phyloP scores from a whole-genome alignment of 176 grass and related monocot genomes.

The Carex kokanica region DNA sequence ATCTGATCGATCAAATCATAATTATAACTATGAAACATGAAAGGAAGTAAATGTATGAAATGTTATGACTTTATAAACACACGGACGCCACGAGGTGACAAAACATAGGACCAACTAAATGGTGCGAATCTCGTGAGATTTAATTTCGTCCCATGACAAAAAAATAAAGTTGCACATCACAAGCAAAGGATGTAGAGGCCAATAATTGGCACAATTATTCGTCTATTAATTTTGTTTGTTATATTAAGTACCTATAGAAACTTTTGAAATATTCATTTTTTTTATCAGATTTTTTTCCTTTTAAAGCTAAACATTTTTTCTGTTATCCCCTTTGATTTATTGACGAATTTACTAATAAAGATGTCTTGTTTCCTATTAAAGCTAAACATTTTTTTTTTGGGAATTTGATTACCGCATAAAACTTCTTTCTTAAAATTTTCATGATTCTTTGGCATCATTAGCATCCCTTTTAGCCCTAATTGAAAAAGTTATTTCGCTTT shows the following conservation, averaged over 20 bases:
- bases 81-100: background rate
- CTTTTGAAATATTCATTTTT: background rate
- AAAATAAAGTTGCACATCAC: background rate
- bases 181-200: background rate
- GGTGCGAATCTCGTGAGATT: background rate
- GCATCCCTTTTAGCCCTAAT: no score
- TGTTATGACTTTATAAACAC: background rate
- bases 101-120: conserved; percentile 1
- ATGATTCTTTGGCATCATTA: no score
- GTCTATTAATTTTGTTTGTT: background rate
- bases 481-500: no score
- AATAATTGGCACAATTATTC: background rate
- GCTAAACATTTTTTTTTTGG: no score
- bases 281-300: no score
- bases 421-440: no score
- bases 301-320: no score
- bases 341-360: background rate
- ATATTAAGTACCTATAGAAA: background rate
- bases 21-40: no score
- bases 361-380: no score
- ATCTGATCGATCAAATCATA: background rate
- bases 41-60: background rate
- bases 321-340: no score
- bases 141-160: background rate
- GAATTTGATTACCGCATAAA: no score